Conservation (phyloP, 768 basidiomycete species). For the Hebeloma cylindrosporum region DNA sequence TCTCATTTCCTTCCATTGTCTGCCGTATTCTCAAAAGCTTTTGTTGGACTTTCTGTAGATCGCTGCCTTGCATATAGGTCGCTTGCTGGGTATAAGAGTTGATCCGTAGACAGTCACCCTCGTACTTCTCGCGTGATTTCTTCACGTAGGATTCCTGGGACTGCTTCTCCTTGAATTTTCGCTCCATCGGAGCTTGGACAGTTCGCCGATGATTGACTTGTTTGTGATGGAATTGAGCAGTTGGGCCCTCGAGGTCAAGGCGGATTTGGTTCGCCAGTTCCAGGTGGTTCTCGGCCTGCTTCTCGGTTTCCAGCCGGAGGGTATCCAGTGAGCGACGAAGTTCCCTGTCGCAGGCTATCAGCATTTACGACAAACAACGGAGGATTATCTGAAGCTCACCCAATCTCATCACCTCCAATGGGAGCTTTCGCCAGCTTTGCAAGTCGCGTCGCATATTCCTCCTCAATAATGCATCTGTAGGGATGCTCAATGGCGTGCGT, state of each 20-base stretch:
- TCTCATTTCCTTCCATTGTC: slow-evolving; percentile 87
- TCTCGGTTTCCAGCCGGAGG: slow-evolving; percentile 79
- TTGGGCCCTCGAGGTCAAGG: slow-evolving; percentile 65
- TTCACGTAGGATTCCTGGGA: slow-evolving; percentile 80
- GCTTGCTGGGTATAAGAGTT: slow-evolving; percentile 88
- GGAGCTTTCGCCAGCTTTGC: slow-evolving; percentile 73
- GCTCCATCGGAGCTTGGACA: slow-evolving; percentile 77
- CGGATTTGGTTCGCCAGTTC: slow-evolving; percentile 73
- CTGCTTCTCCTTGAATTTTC: slow-evolving; percentile 84
- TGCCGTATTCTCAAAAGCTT: slow-evolving; percentile 84
- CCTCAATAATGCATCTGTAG: slow-evolving; percentile 81
- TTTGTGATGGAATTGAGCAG: slow-evolving; percentile 57
- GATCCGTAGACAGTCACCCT: slow-evolving; percentile 83
- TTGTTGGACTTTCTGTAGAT: slow-evolving; percentile 80
- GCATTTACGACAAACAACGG: slow-evolving; percentile 4
- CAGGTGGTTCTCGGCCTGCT: slow-evolving; percentile 69
- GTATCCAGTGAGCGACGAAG: slow-evolving; percentile 79
- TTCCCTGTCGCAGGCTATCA: slow-evolving; percentile 57
- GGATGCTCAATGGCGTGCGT: slow-evolving; percentile 11
- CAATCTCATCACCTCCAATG: slow-evolving; percentile 88
- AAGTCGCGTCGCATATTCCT: slow-evolving; percentile 87
- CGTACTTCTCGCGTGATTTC: slow-evolving; percentile 90
- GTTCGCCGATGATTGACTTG: slow-evolving; percentile 69
- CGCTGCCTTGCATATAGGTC: slow-evolving; percentile 81
- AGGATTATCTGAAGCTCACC: slow-evolving; percentile 52